Conservation (phyloP, 129 eudicot species). For the Glebionis coronaria region DNA sequence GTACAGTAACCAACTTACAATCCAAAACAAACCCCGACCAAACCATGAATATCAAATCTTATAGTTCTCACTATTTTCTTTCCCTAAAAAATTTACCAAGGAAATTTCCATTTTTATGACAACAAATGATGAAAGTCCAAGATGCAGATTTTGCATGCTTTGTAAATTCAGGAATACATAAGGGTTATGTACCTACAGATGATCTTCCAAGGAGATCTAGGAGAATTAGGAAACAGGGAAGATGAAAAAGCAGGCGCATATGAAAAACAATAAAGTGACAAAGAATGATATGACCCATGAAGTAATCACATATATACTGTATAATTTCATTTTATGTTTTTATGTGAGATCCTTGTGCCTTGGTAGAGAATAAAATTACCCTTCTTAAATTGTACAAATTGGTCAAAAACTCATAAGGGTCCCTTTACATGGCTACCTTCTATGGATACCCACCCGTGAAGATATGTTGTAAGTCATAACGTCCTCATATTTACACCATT, state of each 20-base stretch:
- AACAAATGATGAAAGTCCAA: constrained; percentile 20
- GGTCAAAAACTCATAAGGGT: background rate
- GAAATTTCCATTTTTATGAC: constrained; percentile 21
- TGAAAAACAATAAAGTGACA: constrained; percentile 37
- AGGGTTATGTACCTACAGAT: constrained; percentile 36
- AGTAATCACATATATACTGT: constrained; percentile 22
- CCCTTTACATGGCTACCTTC: too few species aligned
- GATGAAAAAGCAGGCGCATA: constrained; percentile 14
- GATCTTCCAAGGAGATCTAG: constrained; percentile 24
- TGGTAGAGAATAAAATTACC: background rate
- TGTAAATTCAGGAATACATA: constrained; percentile 24
- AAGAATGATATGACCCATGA: constrained; percentile 24
- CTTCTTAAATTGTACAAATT: background rate
- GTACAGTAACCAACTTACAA: too few species aligned
- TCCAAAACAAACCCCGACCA: too few species aligned
- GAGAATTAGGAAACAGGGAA: constrained; percentile 20
- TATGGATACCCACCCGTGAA: too few species aligned
- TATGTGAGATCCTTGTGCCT: constrained; percentile 12
- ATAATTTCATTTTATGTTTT: background rate
- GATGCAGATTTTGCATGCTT: constrained; percentile 21
- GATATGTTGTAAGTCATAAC: too few species aligned
- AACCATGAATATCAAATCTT: too few species aligned
- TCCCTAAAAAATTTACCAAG: background rate
- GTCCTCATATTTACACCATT: too few species aligned
- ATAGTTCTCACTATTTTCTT: too few species aligned